Percentiles rank a stretch among this genome's conserved stretches.
These are phyloP conservation scores for Grigorovia yakushimaensis DNA, from an alignment of 805 yeast genomes.

Conservation along the genomic window DNA sequence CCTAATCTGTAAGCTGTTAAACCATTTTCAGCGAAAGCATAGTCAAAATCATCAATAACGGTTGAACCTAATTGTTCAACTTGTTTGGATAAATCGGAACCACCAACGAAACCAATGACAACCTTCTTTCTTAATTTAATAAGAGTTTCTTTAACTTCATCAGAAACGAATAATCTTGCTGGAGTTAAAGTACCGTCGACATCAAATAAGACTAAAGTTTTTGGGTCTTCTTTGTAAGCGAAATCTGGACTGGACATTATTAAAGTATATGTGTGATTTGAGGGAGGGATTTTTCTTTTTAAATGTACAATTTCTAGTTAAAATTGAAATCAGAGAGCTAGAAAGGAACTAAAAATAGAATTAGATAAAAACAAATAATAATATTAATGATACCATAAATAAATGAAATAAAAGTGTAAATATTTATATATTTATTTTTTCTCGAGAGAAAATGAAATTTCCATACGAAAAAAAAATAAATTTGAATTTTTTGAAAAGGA, in stretches of 20 bases:
- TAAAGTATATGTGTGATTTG: not conserved
- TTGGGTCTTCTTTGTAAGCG: conserved; percentile 69
- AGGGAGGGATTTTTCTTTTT: no score
- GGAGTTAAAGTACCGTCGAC: conserved; percentile 99
- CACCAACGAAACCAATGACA: conserved; percentile 96
- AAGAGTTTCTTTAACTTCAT: conserved; percentile 68
- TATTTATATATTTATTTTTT: not conserved
- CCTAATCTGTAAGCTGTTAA: conserved; percentile 94
- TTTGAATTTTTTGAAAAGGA: not conserved
- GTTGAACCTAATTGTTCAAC: conserved; percentile 86
- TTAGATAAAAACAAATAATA: not conserved
- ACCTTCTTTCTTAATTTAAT: conserved; percentile 77
- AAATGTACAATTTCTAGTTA: not conserved
- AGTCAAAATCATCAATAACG: conserved; percentile 77
- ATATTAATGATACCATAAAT: not conserved
- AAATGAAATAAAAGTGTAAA: not conserved
- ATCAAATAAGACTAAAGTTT: conserved; percentile 85
- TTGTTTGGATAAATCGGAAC: conserved; percentile 90
- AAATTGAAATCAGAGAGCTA: not conserved
- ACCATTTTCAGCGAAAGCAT: conserved; percentile 95
- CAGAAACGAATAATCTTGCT: conserved; percentile 72
- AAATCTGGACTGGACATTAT: conserved; percentile 38
- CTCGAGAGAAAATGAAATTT: not conserved
- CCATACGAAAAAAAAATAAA: not conserved
- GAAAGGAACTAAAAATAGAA: not conserved